Evolutionary conservation across 2,329 filamentous ascomycete species (phyloP), one percentile per base, ranked within the genome.

Genomic region (Aspergillus chevalieri): DNA sequence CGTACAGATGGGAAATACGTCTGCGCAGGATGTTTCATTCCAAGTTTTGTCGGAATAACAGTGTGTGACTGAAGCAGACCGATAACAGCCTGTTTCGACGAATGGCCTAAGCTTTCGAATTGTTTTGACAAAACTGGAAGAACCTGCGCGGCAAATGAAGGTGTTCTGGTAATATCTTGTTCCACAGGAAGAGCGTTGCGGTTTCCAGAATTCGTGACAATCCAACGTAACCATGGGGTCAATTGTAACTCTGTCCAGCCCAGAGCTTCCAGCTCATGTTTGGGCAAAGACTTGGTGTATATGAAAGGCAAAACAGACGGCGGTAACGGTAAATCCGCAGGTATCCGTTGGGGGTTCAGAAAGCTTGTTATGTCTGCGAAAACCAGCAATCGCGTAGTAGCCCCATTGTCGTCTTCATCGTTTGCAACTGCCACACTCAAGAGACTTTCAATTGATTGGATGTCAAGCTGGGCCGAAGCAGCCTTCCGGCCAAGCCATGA

Each of bases 1-100:
- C 89, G 93, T 34, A 98, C 93, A n/a, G 83, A 86, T 2, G 88
- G 83, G 63, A 98, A 96, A 68, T 96, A 98, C 0, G 93, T 85
- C 56, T 97, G 90, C 3, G 76, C 73, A 4, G 93, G 93, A 57
- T 81, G 87, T 59, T 78, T 86, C 91, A 98, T 94, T 6, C 93
- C 93, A 56, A 85, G 71, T 65, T 89, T 96, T 0, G 93, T 97
- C 0, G 93, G 93, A 63, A 98, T 88, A 24, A 95, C 80, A 0
- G 89, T 80, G 45, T 86, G 78, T 2, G 78, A 73, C 47, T 83
- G 79, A 3, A 97, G 73, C 4, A 89, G 70, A 14, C 79, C 74
- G 6, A 81, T 72, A 3, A 95, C 76, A 0, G 79, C 81, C 15
- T 78, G 75, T 65, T 86, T 93, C 2, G 85, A 84, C 2, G 74